These are phyloP conservation scores for Penicillium concentricum DNA, from an alignment of 2,329 filamentous ascomycete species.

Conservation along the genomic window DNA sequence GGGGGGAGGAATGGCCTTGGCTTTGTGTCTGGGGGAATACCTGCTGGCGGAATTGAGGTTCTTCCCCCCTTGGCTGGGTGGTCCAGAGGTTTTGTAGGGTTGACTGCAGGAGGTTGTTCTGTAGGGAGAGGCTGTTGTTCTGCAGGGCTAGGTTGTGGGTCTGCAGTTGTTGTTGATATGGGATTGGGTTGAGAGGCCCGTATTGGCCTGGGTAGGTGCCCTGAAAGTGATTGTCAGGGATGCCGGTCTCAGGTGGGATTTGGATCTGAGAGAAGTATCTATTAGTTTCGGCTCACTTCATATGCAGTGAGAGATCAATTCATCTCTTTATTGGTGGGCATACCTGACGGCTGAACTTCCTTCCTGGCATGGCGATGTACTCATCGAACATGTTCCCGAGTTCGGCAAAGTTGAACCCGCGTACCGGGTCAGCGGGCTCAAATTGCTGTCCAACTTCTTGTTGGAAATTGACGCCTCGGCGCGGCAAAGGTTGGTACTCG, in stretches of 20 bases:
- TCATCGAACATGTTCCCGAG: constrained; percentile 44
- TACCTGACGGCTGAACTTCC: constrained; percentile 32
- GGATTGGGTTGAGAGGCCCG: constrained; percentile 9
- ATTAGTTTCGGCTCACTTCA: not conserved
- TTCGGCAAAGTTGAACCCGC: constrained; percentile 49
- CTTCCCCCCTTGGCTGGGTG: not conserved
- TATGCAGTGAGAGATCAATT: not conserved
- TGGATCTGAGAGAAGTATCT: constrained; percentile 10
- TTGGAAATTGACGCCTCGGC: constrained; percentile 41
- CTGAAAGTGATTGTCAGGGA: constrained; percentile 1
- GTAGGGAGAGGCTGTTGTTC: constrained; percentile 6
- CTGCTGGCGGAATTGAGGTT: not conserved
- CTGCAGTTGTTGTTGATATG: constrained; percentile 10
- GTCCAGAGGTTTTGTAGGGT: not conserved
- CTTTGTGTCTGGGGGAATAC: not conserved
- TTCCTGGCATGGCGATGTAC: constrained; percentile 48
- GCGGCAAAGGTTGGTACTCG: constrained; percentile 40
- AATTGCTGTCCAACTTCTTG: constrained; percentile 47
- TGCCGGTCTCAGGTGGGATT: constrained; percentile 10
- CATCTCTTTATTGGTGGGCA: not conserved
- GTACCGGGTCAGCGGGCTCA: constrained; percentile 31
- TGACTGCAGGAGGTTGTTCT: constrained; percentile 10
- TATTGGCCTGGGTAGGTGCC: constrained; percentile 7
- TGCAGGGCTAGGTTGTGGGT: constrained; percentile 1
- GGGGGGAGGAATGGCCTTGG: not conserved